Conservation (phyloP, 306 rosid species). For the Herpetospermum pedunculosum region DNA sequence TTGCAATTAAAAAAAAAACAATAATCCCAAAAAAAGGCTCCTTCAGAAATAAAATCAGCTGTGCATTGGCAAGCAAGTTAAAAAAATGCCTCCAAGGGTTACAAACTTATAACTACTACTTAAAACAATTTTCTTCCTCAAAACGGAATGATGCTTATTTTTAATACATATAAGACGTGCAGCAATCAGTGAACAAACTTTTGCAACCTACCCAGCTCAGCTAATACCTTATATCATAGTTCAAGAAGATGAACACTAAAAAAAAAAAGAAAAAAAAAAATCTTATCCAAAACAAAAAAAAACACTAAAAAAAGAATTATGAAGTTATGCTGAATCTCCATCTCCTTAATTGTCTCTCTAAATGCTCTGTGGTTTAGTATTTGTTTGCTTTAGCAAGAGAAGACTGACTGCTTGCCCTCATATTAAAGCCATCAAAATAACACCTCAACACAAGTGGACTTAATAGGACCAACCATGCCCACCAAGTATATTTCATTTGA, state of each 20-base stretch:
- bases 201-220: neutral
- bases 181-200: neutral
- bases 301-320: too few species aligned
- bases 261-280: too few species aligned
- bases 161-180: neutral
- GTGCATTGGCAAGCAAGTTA: too few species aligned
- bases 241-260: neutral
- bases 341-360: too few species aligned
- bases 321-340: too few species aligned
- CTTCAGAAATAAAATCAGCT: too few species aligned
- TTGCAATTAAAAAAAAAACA: neutral
- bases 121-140: neutral
- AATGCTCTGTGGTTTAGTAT: neutral
- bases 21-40: neutral
- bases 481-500: neutral
- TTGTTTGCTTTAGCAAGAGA: neutral
- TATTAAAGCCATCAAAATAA: neutral
- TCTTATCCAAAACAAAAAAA: too few species aligned
- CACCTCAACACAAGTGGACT: neutral
- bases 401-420: neutral
- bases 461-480: neutral
- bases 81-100: neutral
- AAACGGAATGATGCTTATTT: neutral
- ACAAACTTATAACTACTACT: neutral
- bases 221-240: neutral